A percentile compares a stretch with the other conserved stretches of the same genome.
phyloP scores from a whole-genome alignment of 2,329 filamentous ascomycete species.

The Plectosphaerella sp. region DNA sequence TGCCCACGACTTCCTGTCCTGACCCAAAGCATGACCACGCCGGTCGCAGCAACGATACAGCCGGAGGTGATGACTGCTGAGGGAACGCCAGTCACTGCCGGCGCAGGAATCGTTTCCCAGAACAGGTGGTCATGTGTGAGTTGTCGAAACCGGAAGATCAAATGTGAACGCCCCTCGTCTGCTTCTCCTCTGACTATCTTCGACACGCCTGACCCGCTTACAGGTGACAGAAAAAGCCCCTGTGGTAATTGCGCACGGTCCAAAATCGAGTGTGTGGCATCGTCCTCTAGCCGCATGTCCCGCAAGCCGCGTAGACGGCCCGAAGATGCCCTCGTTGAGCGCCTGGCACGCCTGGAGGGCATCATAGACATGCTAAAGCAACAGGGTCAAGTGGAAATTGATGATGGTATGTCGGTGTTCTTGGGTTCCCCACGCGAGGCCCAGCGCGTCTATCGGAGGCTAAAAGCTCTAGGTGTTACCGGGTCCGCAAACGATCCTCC shows the following conservation, averaged over 20 bases:
- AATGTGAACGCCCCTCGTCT: neutral
- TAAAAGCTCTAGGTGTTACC: neutral
- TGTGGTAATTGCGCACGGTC: neutral
- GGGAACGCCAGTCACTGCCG: too few relatives aligned
- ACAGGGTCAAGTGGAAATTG: too few relatives aligned
- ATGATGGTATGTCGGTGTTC: neutral
- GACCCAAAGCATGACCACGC: too few relatives aligned
- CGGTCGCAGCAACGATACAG: too few relatives aligned
- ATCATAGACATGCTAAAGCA: too few relatives aligned
- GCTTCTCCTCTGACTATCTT: neutral
- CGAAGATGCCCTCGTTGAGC: neutral
- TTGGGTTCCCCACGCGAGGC: neutral
- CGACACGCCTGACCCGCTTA: neutral
- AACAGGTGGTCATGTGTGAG: neutral
- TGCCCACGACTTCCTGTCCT: too few relatives aligned
- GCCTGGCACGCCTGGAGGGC: too few relatives aligned
- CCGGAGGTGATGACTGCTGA: too few relatives aligned
- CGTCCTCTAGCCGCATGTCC: neutral
- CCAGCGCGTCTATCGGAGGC: neutral
- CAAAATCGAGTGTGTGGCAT: neutral
- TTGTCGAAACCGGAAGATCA: neutral
- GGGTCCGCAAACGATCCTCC: too few relatives aligned
- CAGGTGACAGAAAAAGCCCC: neutral
- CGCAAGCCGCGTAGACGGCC: neutral
- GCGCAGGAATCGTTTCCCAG: too few relatives aligned